Percentiles rank a stretch among this genome's conserved stretches.
These are phyloP conservation scores for Aspergillus caelatus DNA, from an alignment of 2,329 filamentous ascomycete genomes.

Conservation along the genomic window DNA sequence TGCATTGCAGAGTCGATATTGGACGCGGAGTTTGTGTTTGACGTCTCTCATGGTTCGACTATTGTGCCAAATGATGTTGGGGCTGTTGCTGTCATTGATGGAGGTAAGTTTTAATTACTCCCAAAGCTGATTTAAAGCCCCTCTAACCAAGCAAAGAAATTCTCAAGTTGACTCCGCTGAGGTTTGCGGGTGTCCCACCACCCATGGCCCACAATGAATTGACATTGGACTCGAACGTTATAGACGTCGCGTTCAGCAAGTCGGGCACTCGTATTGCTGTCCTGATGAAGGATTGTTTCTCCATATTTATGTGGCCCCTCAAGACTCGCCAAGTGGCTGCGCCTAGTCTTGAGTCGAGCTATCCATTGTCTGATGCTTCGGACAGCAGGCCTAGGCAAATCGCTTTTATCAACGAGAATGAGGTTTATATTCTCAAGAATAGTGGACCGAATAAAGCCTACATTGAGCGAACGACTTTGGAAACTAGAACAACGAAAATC, in stretches of 20 bases:
- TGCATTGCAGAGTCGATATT: conserved; percentile 50
- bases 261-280: conserved; percentile 70
- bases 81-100: conserved; percentile 81
- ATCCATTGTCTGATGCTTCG: conserved; percentile 34
- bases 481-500: conserved; percentile 34
- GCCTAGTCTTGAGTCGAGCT: conserved; percentile 43
- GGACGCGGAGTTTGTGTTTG: conserved; percentile 68
- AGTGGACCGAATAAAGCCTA: conserved; percentile 31
- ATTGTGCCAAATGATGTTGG: conserved; percentile 75
- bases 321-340: conserved; percentile 44
- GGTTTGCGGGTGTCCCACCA: conserved; percentile 82
- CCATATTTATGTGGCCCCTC: conserved; percentile 70
- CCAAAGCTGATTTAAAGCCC: background rate
- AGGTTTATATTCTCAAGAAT: conserved; percentile 47
- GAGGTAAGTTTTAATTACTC: conserved; percentile 51
- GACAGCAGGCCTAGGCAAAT: conserved; percentile 48
- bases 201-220: conserved; percentile 88
- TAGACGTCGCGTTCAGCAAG: conserved; percentile 75
- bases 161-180: conserved; percentile 83
- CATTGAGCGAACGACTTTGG: conserved; percentile 38
- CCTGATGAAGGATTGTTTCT: conserved; percentile 67
- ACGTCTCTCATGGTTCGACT: conserved; percentile 69
- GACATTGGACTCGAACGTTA: conserved; percentile 60
- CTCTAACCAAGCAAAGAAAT: conserved; percentile 45
- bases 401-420: conserved; percentile 46